Conservation (phyloP, 345 rosid genomes). For the Raphanus raphanistrum region DNA sequence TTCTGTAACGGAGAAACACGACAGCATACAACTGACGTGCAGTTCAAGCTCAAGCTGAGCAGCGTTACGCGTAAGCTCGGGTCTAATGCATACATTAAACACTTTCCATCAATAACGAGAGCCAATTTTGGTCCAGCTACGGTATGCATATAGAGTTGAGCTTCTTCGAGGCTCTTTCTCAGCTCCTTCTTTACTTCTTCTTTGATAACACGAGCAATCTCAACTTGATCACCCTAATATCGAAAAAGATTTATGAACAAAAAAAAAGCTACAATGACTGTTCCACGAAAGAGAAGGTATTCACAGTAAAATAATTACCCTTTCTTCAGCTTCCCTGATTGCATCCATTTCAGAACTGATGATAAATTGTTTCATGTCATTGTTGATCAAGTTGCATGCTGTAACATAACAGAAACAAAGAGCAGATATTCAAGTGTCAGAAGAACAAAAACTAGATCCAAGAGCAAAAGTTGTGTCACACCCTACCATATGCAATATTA, state of each 20-base stretch:
- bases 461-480: slow-evolving; percentile 27
- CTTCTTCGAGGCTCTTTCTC: slow-evolving; percentile 79
- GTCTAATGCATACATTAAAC: slow-evolving; percentile 92
- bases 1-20: slow-evolving; percentile 98
- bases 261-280: not conserved
- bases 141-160: slow-evolving; percentile 54
- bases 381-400: slow-evolving; percentile 95
- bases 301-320: not conserved
- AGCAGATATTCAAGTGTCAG: not conserved
- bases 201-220: slow-evolving; percentile 75
- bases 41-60: slow-evolving; percentile 91
- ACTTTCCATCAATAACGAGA: slow-evolving; percentile 92
- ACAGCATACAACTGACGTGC: slow-evolving; percentile 94
- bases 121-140: slow-evolving; percentile 73
- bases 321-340: slow-evolving; percentile 82
- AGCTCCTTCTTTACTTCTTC: slow-evolving; percentile 76
- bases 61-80: slow-evolving; percentile 75
- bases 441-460: slow-evolving; percentile 13
- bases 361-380: slow-evolving; percentile 89
- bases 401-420: slow-evolving; percentile 35
- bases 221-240: slow-evolving; percentile 55
- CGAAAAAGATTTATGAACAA: not conserved
- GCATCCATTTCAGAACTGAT: slow-evolving; percentile 90
- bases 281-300: not conserved
- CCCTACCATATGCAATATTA: slow-evolving; percentile 88